Evolutionary conservation across 139 green algal species (phyloP), one percentile per base, ranked within the genome.

Genomic region (Dunaliella primolecta): DNA sequence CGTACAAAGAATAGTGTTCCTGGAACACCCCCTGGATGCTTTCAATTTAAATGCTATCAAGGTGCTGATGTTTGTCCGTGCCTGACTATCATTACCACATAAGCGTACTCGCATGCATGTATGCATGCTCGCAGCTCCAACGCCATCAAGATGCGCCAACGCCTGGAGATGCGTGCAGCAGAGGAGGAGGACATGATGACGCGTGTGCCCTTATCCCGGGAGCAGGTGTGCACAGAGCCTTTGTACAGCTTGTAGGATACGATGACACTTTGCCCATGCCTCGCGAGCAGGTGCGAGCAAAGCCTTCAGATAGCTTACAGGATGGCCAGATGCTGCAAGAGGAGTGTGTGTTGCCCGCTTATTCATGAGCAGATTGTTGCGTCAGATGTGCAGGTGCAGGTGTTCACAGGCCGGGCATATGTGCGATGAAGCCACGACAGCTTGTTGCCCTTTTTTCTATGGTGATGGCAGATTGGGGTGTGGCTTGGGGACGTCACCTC

Each of bases 101-200:
- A 15, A 25, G 46, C 46, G 46, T 15, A 15, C 46, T 25, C 46
- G 46, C 46, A 64, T 15, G 46, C 46, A 64, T 15, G 27, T n/a
- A 32, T 21, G 7, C 71, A 77, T 21, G 27, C 71, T 25, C 46
- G 15, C 75, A 86, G 76, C 56, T 31, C 82, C 3, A 55, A 38
- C 3, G 57, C 84, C 57, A 75, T 84, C 34, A 84, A 87, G 78
- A 75, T 3, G 3, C 84, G 46, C 34, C 89, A 83, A 56, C 78
- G 64, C 3, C 88, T 98, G 83, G 93, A 94, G 80, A 91, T 90
- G 34, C 87, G 96, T 11, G 93, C 92, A 11, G 92, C 88, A 29
- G 92, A 89, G 23, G 97, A 99, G 91, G 97, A 98, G 92, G 93
- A 98, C 71, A 88, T 98, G 75, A 96, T 99, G 85, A 88, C 89